These are phyloP conservation scores for Aspergillus aculeatus DNA, from an alignment of 2,329 filamentous ascomycete genomes.

Conservation along the genomic window DNA sequence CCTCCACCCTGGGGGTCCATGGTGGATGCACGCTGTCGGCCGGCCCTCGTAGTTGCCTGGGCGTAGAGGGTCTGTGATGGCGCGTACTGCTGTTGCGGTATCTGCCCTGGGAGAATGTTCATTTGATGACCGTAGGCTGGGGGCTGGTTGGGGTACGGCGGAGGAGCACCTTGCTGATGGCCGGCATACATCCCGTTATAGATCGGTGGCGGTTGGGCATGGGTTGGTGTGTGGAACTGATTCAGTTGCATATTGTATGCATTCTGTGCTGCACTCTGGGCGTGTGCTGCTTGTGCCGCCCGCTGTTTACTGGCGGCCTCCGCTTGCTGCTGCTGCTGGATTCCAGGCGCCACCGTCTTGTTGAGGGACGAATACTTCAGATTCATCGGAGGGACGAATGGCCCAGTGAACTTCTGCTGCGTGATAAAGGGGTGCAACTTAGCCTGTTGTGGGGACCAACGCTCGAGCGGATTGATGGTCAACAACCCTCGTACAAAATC, in stretches of 20 bases:
- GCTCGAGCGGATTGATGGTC: conserved; percentile 90
- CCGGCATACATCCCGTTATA: conserved; percentile 77
- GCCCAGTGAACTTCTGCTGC: conserved; percentile 93
- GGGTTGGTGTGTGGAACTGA: conserved; percentile 52
- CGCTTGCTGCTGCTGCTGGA: conserved; percentile 92
- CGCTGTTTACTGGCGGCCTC: conserved; percentile 92
- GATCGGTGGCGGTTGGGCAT: conserved; percentile 56
- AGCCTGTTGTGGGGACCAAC: conserved; percentile 97
- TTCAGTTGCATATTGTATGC: conserved; percentile 67
- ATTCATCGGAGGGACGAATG: conserved; percentile 96
- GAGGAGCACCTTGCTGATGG: conserved; percentile 68
- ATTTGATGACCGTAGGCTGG: conserved; percentile 70
- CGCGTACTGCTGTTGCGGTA: conserved; percentile 64
- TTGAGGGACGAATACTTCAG: conserved; percentile 82
- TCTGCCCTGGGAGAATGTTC: conserved; percentile 66
- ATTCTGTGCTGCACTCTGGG: conserved; percentile 64
- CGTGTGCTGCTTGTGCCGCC: conserved; percentile 65
- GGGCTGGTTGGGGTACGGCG: conserved; percentile 74
- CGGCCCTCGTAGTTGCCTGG: conserved; percentile 73
- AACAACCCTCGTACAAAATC: conserved; percentile 93
- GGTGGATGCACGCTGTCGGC: conserved; percentile 86
- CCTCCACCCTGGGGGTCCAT: conserved; percentile 94
- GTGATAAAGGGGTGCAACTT: conserved; percentile 98
- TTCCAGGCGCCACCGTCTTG: conserved; percentile 85
- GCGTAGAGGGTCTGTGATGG: conserved; percentile 72